Conservation (phyloP, 345 rosid species). For the Sisymbrium altissimum region DNA sequence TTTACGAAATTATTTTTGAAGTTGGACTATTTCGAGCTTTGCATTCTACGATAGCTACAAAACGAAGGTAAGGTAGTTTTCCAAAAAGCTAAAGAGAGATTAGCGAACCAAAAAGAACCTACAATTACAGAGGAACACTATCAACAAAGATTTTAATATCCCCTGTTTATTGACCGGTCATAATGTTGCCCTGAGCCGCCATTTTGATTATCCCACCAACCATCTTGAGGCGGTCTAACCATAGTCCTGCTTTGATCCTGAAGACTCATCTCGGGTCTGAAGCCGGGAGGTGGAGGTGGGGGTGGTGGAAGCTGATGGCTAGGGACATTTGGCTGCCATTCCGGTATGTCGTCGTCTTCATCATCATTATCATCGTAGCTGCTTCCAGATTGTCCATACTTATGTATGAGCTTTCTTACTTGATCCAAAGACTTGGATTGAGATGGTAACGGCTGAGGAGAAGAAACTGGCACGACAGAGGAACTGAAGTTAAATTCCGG, state of each 20-base stretch:
- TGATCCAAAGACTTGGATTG: slow-evolving; percentile 40
- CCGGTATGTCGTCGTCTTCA: slow-evolving; percentile 89
- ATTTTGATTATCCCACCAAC: slow-evolving; percentile 27
- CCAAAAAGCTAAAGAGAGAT: neutral
- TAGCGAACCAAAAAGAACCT: slow-evolving; percentile 2
- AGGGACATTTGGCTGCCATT: slow-evolving; percentile 70
- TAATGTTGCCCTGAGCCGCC: slow-evolving; percentile 25
- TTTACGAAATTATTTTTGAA: neutral
- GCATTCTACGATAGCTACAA: slow-evolving; percentile 22
- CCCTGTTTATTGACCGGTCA: slow-evolving; percentile 33
- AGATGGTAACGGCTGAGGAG: slow-evolving; percentile 10
- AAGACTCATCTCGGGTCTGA: slow-evolving; percentile 18
- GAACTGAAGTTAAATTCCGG: slow-evolving; percentile 73
- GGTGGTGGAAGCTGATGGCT: slow-evolving; percentile 31
- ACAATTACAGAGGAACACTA: slow-evolving; percentile 19
- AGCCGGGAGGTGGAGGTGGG: slow-evolving; percentile 25
- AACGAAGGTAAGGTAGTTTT: neutral
- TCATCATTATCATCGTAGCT: slow-evolving; percentile 44
- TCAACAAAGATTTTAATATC: slow-evolving; percentile 16
- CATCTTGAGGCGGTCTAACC: slow-evolving; percentile 20
- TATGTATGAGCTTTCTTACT: slow-evolving; percentile 80
- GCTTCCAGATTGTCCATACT: slow-evolving; percentile 66
- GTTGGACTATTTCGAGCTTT: slow-evolving; percentile 20
- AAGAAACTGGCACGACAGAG: slow-evolving; percentile 20
- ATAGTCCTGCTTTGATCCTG: slow-evolving; percentile 11